A percentile compares a stretch with the other conserved stretches of the same genome.
phyloP scores from a whole-genome alignment of 1,284 basidiomycete genomes.

The Cutaneotrichosporon spelunceum region DNA sequence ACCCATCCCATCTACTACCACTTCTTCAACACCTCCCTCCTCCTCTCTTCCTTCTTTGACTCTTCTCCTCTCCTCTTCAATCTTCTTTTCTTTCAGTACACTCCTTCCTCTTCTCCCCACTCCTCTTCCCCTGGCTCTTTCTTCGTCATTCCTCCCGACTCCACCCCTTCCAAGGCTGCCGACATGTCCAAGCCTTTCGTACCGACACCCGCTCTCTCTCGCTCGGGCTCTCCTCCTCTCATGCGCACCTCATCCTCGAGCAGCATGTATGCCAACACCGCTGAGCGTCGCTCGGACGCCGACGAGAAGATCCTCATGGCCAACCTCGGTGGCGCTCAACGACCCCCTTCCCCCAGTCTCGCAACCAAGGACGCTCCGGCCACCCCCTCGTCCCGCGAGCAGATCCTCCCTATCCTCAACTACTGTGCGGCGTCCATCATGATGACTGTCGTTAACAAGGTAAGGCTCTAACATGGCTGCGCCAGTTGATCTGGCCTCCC shows the following conservation, averaged over 20 bases:
- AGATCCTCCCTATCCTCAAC: constrained; percentile 72
- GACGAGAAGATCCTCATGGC: constrained; percentile 33
- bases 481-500: neutral
- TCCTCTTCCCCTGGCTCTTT: neutral
- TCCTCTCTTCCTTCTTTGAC: neutral
- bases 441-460: constrained; percentile 99
- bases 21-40: neutral
- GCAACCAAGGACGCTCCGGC: neutral
- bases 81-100: neutral
- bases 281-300: constrained; percentile 22
- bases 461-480: constrained; percentile 38
- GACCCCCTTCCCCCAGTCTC: constrained; percentile 20
- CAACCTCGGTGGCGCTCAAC: constrained; percentile 28
- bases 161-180: neutral
- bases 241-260: constrained; percentile 26
- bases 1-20: too few relatives aligned
- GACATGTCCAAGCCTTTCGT: constrained; percentile 44
- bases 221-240: constrained; percentile 37
- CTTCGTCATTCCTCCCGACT: neutral
- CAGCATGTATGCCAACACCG: constrained; percentile 24
- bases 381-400: constrained; percentile 33
- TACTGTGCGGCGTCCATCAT: constrained; percentile 93
- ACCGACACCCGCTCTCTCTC: constrained; percentile 38
- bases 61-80: neutral
- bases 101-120: neutral